These are phyloP conservation scores for Aspergillus homomorphus DNA, from an alignment of 495 filamentous ascomycete genomes.

Conservation along the genomic window DNA sequence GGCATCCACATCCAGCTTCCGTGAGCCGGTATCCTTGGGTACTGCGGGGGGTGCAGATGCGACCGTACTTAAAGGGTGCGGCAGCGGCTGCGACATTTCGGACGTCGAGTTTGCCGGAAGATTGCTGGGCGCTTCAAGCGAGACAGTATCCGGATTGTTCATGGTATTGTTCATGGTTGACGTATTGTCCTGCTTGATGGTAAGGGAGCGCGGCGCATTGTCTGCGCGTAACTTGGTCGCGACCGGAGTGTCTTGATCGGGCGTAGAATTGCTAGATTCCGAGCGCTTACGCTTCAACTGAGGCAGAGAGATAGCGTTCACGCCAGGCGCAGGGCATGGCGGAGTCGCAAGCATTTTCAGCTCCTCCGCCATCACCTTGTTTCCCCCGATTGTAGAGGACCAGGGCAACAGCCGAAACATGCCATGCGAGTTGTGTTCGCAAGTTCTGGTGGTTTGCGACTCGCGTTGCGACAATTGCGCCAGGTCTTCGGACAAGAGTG, in stretches of 20 bases:
- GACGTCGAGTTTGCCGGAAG: slow-evolving; percentile 3
- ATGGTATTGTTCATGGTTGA: slow-evolving; percentile 4
- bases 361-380: slow-evolving; percentile 50
- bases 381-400: slow-evolving; percentile 53
- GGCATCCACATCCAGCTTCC: slow-evolving; percentile 30
- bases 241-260: slow-evolving; percentile 29
- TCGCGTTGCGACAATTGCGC: slow-evolving; percentile 24
- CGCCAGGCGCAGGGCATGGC: slow-evolving; percentile 34
- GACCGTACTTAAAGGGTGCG: slow-evolving; percentile 14
- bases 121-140: slow-evolving; percentile 15
- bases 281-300: slow-evolving; percentile 57
- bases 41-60: slow-evolving; percentile 15
- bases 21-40: slow-evolving; percentile 20
- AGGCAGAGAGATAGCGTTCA: slow-evolving; percentile 40
- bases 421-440: slow-evolving; percentile 45
- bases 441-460: slow-evolving; percentile 3
- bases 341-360: slow-evolving; percentile 42
- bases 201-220: slow-evolving; percentile 17
- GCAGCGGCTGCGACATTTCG: slow-evolving; percentile 10
- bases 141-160: slow-evolving; percentile 4
- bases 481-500: slow-evolving; percentile 7
- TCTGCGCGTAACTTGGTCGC: slow-evolving; percentile 34
- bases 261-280: slow-evolving; percentile 30
- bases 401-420: slow-evolving; percentile 58
- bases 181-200: slow-evolving; percentile 8